Conservation (phyloP, 305 asterid species). For the Fraxinus latifolia region DNA sequence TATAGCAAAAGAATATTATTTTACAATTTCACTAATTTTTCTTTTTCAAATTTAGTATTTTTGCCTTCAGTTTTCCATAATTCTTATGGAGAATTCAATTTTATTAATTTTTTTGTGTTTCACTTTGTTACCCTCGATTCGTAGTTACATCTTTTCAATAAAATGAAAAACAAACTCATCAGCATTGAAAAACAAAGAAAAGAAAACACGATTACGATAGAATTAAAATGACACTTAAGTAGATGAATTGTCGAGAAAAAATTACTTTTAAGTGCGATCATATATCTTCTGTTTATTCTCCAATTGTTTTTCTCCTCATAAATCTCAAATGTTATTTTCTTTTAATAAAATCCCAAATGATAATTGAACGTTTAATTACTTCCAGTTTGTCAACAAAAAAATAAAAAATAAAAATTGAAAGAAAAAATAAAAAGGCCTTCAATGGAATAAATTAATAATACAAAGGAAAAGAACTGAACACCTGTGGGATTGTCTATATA, state of each 20-base stretch:
- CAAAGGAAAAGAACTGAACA: not conserved
- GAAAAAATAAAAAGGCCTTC: not conserved
- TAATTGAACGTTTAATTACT: not conserved
- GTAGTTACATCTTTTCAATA: not conserved
- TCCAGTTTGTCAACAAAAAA: not conserved
- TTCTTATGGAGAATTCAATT: not conserved
- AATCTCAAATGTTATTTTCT: not conserved
- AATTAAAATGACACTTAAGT: not conserved
- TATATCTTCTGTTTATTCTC: not conserved
- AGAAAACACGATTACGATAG: not conserved
- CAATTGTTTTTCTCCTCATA: not conserved
- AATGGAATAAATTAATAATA: not conserved
- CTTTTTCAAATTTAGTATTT: not conserved
- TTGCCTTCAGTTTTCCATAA: not conserved
- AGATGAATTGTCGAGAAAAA: not conserved
- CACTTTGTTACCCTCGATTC: not conserved
- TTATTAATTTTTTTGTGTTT: not conserved
- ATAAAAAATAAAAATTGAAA: not conserved
- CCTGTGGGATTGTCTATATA: constrained; percentile 26
- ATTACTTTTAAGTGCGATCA: not conserved
- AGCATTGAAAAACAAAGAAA: not conserved
- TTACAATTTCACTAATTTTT: constrained; percentile 16
- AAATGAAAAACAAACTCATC: not conserved
- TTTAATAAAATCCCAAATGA: not conserved
- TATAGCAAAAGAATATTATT: not conserved